Conservation (phyloP, 2,329 filamentous ascomycete species). For the Escovopsis sp. region DNA sequence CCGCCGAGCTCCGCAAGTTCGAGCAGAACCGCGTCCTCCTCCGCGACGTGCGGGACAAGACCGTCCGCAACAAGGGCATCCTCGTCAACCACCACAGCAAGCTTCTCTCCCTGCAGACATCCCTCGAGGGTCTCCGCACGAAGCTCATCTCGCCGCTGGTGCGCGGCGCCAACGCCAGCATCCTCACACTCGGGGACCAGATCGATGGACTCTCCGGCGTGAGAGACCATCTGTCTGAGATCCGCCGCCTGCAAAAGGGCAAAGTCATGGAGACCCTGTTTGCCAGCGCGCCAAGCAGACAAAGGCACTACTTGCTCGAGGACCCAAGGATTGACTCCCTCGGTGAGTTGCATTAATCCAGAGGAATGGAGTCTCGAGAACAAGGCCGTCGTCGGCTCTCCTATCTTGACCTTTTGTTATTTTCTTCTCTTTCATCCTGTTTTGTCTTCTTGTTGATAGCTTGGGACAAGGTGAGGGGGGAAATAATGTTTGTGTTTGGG, state of each 20-base stretch:
- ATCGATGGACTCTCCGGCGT: constrained; percentile 70
- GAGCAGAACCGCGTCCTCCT: constrained; percentile 78
- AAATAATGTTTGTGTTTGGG: background rate
- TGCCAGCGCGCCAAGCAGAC: constrained; percentile 27
- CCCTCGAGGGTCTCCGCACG: constrained; percentile 67
- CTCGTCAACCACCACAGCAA: constrained; percentile 77
- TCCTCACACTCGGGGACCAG: constrained; percentile 68
- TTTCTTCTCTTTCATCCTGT: background rate
- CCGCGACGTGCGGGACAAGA: constrained; percentile 63
- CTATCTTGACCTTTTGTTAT: background rate
- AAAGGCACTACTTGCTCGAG: constrained; percentile 2
- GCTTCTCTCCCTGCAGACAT: constrained; percentile 70
- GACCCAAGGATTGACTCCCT: constrained; percentile 1
- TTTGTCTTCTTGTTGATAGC: background rate
- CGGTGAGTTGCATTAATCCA: constrained; percentile 1
- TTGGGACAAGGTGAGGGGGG: background rate
- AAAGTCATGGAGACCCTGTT: constrained; percentile 72
- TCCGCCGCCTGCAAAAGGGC: constrained; percentile 66
- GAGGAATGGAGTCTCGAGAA: background rate
- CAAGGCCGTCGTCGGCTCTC: background rate
- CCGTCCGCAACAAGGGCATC: constrained; percentile 74
- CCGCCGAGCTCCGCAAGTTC: constrained; percentile 68
- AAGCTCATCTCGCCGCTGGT: constrained; percentile 79
- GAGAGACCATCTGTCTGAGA: constrained; percentile 59
- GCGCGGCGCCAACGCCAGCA: constrained; percentile 50